These are phyloP conservation scores for Ilyonectria robusta DNA, from an alignment of 2,329 filamentous ascomycete species.

Conservation along the genomic window DNA sequence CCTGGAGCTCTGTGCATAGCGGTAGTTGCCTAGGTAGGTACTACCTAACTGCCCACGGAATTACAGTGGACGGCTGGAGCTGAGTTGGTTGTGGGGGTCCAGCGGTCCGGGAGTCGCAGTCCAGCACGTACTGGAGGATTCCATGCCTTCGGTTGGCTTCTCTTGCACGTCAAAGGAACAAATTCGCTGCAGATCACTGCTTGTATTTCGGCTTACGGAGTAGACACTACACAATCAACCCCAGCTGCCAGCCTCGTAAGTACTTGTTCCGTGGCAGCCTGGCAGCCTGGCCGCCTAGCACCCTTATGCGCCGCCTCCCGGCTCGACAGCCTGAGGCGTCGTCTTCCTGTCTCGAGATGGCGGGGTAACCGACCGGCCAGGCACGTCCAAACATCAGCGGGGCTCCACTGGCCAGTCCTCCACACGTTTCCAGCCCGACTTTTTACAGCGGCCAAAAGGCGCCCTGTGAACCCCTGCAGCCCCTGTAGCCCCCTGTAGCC, in stretches of 20 bases:
- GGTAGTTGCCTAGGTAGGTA: no score
- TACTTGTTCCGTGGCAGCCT: no score
- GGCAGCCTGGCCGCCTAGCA: not conserved
- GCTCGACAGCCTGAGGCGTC: not conserved
- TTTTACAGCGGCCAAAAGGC: not conserved
- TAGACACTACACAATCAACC: not conserved
- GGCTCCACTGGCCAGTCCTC: slow-evolving; percentile 4
- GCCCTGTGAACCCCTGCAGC: not conserved
- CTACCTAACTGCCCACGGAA: no score
- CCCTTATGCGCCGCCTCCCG: not conserved
- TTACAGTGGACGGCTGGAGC: not conserved
- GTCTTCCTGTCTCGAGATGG: not conserved
- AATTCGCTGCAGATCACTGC: not conserved
- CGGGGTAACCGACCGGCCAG: slow-evolving; percentile 10
- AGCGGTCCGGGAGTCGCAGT: not conserved
- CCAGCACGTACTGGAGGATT: slow-evolving; percentile 25
- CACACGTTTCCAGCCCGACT: not conserved
- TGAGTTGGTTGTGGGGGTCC: not conserved
- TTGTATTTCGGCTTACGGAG: not conserved
- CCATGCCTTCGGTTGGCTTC: slow-evolving; percentile 1
- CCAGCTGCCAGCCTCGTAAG: no score
- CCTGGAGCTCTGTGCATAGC: not conserved
- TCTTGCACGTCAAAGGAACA: not conserved
- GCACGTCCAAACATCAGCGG: not conserved
- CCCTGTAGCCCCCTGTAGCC: slow-evolving; percentile 1